Conservation (phyloP, 306 rosid genomes). For the Cucurbita ficifolia region DNA sequence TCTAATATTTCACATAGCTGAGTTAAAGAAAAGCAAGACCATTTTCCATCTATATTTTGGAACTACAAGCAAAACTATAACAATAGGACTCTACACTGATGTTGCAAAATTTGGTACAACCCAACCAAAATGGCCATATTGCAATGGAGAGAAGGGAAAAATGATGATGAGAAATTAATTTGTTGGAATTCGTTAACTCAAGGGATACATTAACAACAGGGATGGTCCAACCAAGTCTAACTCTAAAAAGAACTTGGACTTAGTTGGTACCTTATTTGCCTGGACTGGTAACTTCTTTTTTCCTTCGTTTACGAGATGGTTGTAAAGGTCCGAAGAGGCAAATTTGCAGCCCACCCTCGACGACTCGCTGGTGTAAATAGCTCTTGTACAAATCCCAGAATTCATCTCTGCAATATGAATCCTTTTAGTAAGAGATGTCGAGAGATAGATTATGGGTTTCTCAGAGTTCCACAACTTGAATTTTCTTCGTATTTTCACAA, state of each 20-base stretch:
- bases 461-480: no score
- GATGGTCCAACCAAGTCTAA: not conserved
- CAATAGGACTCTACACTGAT: not conserved
- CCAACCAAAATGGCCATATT: not conserved
- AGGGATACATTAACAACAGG: not conserved
- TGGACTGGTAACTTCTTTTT: constrained; percentile 6
- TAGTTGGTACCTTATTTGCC: not conserved
- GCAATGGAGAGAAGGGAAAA: not conserved
- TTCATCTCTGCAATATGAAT: constrained; percentile 57
- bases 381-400: constrained; percentile 74
- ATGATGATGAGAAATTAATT: not conserved
- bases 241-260: not conserved
- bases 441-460: no score
- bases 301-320: constrained; percentile 22
- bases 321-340: constrained; percentile 49
- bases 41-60: not conserved
- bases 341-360: constrained; percentile 39
- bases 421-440: not conserved
- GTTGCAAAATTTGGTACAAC: not conserved
- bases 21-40: not conserved
- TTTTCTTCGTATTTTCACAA: not conserved
- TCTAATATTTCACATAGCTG: not conserved
- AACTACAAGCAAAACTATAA: not conserved
- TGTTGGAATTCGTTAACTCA: not conserved
- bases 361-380: constrained; percentile 46